Percentiles rank a stretch among this genome's conserved stretches.
phyloP scores from a whole-genome alignment of 106 monocot species.

The Posidonia australis region DNA sequence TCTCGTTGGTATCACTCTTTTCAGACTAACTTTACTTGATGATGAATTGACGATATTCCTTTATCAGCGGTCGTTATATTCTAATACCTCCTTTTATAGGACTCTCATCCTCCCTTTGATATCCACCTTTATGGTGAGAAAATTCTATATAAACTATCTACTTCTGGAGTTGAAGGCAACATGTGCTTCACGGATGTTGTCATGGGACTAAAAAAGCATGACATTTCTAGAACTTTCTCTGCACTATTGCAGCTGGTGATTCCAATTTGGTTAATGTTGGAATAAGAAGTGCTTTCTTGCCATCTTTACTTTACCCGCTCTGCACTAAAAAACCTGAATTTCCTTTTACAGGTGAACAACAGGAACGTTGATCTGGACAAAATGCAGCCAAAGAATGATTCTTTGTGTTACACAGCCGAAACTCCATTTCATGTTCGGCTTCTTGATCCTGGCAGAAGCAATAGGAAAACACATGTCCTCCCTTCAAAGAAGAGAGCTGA shows the following conservation, averaged over 20 bases:
- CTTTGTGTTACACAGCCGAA: slow-evolving; percentile 45
- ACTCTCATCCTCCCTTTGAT: slow-evolving; percentile 56
- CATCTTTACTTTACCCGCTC: too few species aligned
- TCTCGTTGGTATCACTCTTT: not conserved
- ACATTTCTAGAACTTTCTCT: slow-evolving; percentile 40
- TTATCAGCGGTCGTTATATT: not conserved
- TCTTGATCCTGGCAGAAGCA: slow-evolving; percentile 10
- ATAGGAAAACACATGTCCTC: slow-evolving; percentile 1
- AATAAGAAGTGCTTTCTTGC: too few species aligned
- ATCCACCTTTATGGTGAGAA: slow-evolving; percentile 66
- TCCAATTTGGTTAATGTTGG: too few species aligned
- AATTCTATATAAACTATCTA: slow-evolving; percentile 49
- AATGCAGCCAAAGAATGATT: slow-evolving; percentile 9
- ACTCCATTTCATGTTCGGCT: slow-evolving; percentile 47
- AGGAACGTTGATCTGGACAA: slow-evolving; percentile 61
- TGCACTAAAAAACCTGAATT: too few species aligned
- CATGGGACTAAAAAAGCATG: slow-evolving; percentile 51
- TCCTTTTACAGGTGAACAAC: slow-evolving; percentile 59
- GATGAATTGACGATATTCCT: too few species aligned
- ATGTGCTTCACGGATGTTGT: slow-evolving; percentile 57
- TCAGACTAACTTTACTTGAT: too few species aligned
- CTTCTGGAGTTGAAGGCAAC: slow-evolving; percentile 25
- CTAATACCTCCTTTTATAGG: slow-evolving; percentile 24
- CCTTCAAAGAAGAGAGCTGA: slow-evolving; percentile 46
- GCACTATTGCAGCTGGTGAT: slow-evolving; percentile 34